Evolutionary conservation across 306 rosid genomes (phyloP).

Genomic region (Spatholobus suberectus): DNA sequence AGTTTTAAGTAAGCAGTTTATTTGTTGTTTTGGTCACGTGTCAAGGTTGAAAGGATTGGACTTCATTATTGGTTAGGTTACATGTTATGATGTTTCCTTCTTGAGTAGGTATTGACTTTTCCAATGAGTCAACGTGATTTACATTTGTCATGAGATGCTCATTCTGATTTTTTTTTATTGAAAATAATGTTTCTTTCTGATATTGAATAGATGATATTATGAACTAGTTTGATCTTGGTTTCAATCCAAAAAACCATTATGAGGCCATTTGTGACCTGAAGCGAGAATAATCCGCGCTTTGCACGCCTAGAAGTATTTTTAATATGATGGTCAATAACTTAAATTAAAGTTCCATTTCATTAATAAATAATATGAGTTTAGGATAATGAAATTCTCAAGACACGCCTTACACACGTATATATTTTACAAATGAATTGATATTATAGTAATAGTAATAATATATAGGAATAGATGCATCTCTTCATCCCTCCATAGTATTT

Average conservation of each 20-base stretch:
- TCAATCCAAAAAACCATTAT: not conserved
- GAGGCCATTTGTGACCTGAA: not conserved
- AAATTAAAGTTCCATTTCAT: no score
- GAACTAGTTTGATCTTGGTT: not conserved
- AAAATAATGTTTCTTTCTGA: not conserved
- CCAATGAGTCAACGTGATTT: not conserved
- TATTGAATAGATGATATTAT: not conserved
- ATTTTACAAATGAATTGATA: no score
- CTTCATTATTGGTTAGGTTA: not conserved
- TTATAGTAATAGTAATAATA: no score
- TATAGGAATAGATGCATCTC: no score
- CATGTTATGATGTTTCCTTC: conserved; percentile 1
- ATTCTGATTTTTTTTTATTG: not conserved
- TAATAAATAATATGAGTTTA: no score
- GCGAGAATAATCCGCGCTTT: not conserved
- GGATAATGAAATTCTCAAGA: no score
- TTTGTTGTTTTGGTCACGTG: not conserved
- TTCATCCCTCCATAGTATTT: not conserved
- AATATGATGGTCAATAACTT: not conserved
- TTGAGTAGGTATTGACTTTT: conserved; percentile 1
- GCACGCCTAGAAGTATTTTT: not conserved
- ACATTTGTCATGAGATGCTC: not conserved
- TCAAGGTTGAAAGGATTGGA: not conserved
- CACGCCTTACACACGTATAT: no score
- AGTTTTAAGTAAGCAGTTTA: not conserved